These are phyloP conservation scores for Zygosaccharomyces rouxii DNA, from an alignment of 805 yeast species.

Conservation along the genomic window DNA sequence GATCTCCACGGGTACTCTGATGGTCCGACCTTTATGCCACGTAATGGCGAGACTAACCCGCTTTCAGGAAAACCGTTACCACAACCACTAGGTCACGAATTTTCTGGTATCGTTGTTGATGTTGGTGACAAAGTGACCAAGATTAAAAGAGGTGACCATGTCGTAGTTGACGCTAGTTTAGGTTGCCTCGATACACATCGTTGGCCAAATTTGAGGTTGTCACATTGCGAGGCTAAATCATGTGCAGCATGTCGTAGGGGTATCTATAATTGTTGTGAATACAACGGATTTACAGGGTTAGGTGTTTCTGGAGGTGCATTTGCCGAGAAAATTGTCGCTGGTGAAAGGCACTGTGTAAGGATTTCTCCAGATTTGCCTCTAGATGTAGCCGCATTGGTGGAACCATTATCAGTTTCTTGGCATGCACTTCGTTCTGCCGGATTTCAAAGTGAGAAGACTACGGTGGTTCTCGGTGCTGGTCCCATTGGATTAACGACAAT, in stretches of 20 bases:
- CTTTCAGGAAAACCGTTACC: constrained; percentile 42
- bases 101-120: constrained; percentile 42
- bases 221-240: constrained; percentile 27
- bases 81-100: constrained; percentile 51
- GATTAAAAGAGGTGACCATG: constrained; percentile 52
- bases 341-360: constrained; percentile 38
- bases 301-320: constrained; percentile 56
- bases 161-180: constrained; percentile 58
- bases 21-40: constrained; percentile 55
- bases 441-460: constrained; percentile 43
- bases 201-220: constrained; percentile 22
- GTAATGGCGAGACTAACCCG: constrained; percentile 35
- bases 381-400: constrained; percentile 54
- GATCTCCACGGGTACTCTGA: constrained; percentile 53
- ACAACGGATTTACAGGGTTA: constrained; percentile 48
- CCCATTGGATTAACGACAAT: constrained; percentile 59
- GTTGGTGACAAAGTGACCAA: constrained; percentile 45
- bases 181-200: constrained; percentile 47
- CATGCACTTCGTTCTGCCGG: constrained; percentile 50
- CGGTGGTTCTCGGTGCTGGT: constrained; percentile 56
- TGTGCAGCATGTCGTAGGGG: constrained; percentile 50
- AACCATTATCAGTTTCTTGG: constrained; percentile 55
- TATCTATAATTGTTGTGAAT: constrained; percentile 48
- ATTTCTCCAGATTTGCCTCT: constrained; percentile 43
- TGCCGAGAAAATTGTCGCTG: constrained; percentile 45